These are phyloP conservation scores for Fusarium mexicanum DNA, from an alignment of 2,329 filamentous ascomycete species.

Conservation along the genomic window DNA sequence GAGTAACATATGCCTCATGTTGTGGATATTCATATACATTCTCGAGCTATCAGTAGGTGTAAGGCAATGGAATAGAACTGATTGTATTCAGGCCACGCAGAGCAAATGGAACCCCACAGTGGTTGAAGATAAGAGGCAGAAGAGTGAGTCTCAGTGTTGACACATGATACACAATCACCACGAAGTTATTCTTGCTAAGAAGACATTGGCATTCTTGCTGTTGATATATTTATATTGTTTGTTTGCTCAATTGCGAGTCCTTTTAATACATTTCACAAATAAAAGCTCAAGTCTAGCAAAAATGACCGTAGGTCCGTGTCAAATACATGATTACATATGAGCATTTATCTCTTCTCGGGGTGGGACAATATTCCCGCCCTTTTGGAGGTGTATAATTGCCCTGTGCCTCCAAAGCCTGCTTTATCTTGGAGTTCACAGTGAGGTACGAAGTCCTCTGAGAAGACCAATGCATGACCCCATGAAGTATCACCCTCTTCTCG, in stretches of 20 bases:
- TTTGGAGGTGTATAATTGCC: background rate
- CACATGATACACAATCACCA: background rate
- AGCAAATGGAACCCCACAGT: background rate
- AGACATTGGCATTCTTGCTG: background rate
- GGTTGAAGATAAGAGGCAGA: background rate
- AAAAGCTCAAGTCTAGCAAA: background rate
- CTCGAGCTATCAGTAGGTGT: background rate
- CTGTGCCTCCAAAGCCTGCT: background rate
- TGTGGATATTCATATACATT: background rate
- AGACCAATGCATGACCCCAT: background rate
- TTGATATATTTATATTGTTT: background rate
- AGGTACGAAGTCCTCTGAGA: background rate
- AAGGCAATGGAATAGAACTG: background rate
- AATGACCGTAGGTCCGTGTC: background rate
- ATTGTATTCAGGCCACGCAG: background rate
- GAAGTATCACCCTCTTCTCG: background rate
- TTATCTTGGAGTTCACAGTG: background rate
- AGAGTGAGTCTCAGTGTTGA: background rate
- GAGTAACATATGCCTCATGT: slow-evolving; percentile 4
- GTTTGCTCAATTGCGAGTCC: background rate
- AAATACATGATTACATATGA: background rate
- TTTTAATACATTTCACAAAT: background rate
- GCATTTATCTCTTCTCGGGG: background rate
- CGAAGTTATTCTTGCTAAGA: background rate
- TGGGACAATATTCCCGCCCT: background rate